Base-by-base conservation (phyloP, 352 stramenopile genomes). In the Phytophthora constricta region DNA sequence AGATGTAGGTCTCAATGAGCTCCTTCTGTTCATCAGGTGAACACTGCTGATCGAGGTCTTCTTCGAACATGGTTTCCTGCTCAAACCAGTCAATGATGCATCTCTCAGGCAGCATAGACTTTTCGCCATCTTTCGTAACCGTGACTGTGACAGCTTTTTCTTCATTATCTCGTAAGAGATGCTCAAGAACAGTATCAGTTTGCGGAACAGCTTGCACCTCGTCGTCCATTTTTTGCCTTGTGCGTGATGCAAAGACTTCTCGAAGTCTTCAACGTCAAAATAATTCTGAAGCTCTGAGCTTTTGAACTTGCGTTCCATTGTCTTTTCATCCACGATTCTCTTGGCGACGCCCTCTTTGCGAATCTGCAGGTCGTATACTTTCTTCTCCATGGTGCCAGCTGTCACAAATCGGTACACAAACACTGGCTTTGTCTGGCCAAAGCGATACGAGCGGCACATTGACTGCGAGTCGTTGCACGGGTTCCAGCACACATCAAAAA, bases 341-440 rank as follows among this genome's bases (percentile, higher is more conserved):
- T 96, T 96, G 1, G 88, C 86, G 2, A 97, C 86, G 16, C 84
- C 89, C 61, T 96, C 88, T 68, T 97, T 97, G 26, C 84, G 85
- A 58, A 96, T 96, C 61, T 97, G 91, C 25, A 96, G 69, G 62
- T 96, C 87, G 55, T 96, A 97, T 17, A 97, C 91, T 51, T 97
- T 97, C 62, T 98, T 96, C 73, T 98, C 94, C 77, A 98, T 97
- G 8, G 94, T 98, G 1, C 90, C 91, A 26, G 84, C 89, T 14
- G 90, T 87, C 46, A 98, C 92, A 22, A 98, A 93, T 0, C 92
- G 87, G 53, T 98, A 98, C 4, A 98, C 92, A 62, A 92, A 98
- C 16, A 98, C 93, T 9, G 85, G 80, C 59, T 97, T 98, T 0
- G 76, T 88, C 62, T 98, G 94, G 1, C 93, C 93, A 69, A 97